Percentiles rank a stretch among this genome's conserved stretches.
phyloP scores from a whole-genome alignment of 805 yeast species.

The Saccharomycopsis fibuligera region DNA sequence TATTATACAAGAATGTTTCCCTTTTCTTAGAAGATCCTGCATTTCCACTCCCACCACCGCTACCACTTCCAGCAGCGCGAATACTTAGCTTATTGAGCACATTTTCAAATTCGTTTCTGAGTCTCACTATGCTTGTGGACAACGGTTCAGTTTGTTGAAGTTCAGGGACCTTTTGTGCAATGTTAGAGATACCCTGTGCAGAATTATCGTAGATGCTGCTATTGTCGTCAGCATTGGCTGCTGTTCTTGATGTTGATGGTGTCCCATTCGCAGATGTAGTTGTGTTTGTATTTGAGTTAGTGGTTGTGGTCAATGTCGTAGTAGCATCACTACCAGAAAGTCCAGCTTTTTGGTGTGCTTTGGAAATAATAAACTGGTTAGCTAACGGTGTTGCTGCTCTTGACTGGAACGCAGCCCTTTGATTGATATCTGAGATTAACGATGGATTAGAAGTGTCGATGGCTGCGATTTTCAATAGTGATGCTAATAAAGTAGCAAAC shows the following conservation, averaged over 20 bases:
- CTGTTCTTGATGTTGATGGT: background rate
- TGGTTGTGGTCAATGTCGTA: too few relatives aligned
- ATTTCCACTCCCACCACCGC: background rate
- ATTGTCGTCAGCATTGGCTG: background rate
- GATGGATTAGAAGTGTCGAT: conserved; percentile 24
- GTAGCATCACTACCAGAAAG: too few relatives aligned
- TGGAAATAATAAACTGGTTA: conserved; percentile 4
- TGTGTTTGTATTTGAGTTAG: background rate
- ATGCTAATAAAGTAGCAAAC: conserved; percentile 65
- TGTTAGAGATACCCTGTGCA: conserved; percentile 18
- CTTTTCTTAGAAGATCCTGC: conserved; percentile 36
- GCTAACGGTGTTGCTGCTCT: conserved; percentile 10
- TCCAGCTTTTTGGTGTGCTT: conserved; percentile 8
- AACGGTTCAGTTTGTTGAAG: conserved; percentile 51
- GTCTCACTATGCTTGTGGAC: conserved; percentile 56
- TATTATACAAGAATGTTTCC: conserved; percentile 70
- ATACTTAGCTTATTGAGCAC: conserved; percentile 64
- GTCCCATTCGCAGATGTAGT: background rate
- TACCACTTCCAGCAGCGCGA: conserved; percentile 28
- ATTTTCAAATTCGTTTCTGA: conserved; percentile 76
- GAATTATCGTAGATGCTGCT: background rate
- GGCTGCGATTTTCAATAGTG: conserved; percentile 53
- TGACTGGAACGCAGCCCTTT: background rate
- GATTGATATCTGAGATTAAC: conserved; percentile 5
- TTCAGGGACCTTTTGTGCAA: conserved; percentile 30